These are phyloP conservation scores for Chytriomyces hyalinus DNA, from an alignment of 192 early-diverging fungal genomes.

Conservation along the genomic window DNA sequence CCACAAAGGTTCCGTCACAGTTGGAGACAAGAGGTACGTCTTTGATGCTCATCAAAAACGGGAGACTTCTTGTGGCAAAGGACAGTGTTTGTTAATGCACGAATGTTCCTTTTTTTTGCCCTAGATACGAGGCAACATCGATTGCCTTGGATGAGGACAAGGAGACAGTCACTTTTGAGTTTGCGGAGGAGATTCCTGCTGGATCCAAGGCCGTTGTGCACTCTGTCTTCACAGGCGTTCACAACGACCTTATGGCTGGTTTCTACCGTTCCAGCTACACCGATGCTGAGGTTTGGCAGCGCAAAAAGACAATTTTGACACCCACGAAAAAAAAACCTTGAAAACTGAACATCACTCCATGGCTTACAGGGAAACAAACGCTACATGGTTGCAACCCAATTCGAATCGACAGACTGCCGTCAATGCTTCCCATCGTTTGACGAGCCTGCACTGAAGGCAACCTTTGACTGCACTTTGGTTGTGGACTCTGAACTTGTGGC, in stretches of 20 bases:
- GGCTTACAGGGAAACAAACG: constrained; percentile 31
- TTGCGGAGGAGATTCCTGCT: constrained; percentile 48
- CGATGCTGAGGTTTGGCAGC: constrained; percentile 48
- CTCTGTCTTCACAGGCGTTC: constrained; percentile 57
- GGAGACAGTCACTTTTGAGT: constrained; percentile 55
- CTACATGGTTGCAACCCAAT: constrained; percentile 91
- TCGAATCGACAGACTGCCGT: constrained; percentile 89
- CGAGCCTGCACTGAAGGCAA: constrained; percentile 94
- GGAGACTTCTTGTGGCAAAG: too few species aligned
- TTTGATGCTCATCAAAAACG: too few species aligned
- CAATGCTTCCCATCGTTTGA: constrained; percentile 95
- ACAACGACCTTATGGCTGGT: constrained; percentile 81
- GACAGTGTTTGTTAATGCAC: background rate
- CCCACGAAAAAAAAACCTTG: constrained; percentile 33
- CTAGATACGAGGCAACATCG: constrained; percentile 39
- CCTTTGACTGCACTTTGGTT: constrained; percentile 86
- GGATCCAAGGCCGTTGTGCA: constrained; percentile 50
- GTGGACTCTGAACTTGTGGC: constrained; percentile 78
- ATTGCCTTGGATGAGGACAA: constrained; percentile 46
- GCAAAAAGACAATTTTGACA: background rate
- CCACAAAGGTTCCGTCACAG: background rate
- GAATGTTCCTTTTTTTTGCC: background rate
- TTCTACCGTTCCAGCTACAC: constrained; percentile 89
- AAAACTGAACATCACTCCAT: constrained; percentile 13
- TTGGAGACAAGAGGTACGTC: background rate